Conservation (phyloP, 2,329 filamentous ascomycete genomes). For the Monosporascus sp. region DNA sequence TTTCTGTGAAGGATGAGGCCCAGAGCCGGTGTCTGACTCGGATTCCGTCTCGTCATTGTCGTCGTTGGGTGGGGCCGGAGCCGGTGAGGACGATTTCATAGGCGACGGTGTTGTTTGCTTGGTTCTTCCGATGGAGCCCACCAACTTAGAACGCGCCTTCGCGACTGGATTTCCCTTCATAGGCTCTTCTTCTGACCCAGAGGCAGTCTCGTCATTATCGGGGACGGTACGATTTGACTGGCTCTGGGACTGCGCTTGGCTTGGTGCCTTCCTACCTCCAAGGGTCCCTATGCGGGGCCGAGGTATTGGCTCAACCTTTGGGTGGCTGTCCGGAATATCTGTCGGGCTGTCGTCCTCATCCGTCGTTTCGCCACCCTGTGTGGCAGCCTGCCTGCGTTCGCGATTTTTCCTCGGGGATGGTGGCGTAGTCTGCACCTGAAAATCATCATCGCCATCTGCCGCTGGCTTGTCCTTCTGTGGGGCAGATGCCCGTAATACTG, state of each 20-base stretch:
- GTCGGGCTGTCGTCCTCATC: conserved; percentile 15
- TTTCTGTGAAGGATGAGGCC: conserved; percentile 1
- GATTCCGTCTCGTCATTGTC: conserved; percentile 17
- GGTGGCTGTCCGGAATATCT: conserved; percentile 13
- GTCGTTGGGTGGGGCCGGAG: conserved; percentile 7
- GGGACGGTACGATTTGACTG: conserved; percentile 18
- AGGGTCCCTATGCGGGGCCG: conserved; percentile 14
- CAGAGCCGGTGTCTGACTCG: conserved; percentile 13
- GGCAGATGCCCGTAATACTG: conserved; percentile 8
- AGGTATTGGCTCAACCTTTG: conserved; percentile 6
- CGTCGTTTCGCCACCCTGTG: conserved; percentile 7
- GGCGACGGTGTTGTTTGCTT: conserved; percentile 23
- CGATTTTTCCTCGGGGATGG: conserved; percentile 26
- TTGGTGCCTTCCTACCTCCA: conserved; percentile 9
- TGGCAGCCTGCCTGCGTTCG: conserved; percentile 1
- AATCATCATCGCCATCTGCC: conserved; percentile 40
- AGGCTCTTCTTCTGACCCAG: conserved; percentile 21
- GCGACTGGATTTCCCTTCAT: conserved; percentile 8
- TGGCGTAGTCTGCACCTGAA: conserved; percentile 46
- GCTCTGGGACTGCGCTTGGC: conserved; percentile 7
- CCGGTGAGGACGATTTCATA: conserved; percentile 16
- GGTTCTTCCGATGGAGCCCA: conserved; percentile 13
- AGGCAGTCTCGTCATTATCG: conserved; percentile 23
- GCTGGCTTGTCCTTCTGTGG: conserved; percentile 10
- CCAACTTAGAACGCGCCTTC: conserved; percentile 6